Percentiles rank a stretch among this genome's conserved stretches.
These are phyloP conservation scores for Wickerhamomyces alni DNA, from an alignment of 805 yeast genomes.

Conservation along the genomic window DNA sequence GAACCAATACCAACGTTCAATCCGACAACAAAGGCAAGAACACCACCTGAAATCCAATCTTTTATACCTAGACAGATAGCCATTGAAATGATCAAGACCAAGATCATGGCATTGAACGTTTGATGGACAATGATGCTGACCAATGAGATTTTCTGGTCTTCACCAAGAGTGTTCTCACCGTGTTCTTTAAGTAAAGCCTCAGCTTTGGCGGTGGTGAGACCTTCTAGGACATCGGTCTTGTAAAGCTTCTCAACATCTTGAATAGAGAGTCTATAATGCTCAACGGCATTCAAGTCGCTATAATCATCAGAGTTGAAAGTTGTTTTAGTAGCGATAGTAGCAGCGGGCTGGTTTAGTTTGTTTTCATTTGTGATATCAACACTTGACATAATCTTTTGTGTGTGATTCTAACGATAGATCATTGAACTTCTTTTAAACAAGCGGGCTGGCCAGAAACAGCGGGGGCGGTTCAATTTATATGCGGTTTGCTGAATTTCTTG, in stretches of 20 bases:
- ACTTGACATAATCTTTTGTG: neutral
- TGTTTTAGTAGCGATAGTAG: slow-evolving; percentile 9
- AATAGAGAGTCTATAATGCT: slow-evolving; percentile 24
- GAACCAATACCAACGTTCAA: slow-evolving; percentile 65
- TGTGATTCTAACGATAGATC: neutral
- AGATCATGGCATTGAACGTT: slow-evolving; percentile 70
- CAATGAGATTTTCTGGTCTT: slow-evolving; percentile 48
- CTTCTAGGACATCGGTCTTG: slow-evolving; percentile 39
- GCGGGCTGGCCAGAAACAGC: too few relatives aligned
- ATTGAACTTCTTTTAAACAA: too few relatives aligned
- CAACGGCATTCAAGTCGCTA: slow-evolving; percentile 12
- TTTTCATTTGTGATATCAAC: slow-evolving; percentile 6
- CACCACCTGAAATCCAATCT: slow-evolving; percentile 83
- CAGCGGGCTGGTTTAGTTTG: slow-evolving; percentile 10
- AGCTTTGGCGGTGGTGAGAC: slow-evolving; percentile 37
- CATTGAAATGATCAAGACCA: slow-evolving; percentile 66
- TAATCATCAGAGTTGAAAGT: slow-evolving; percentile 8
- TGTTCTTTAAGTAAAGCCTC: slow-evolving; percentile 24
- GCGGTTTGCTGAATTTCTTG: neutral
- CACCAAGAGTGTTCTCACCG: slow-evolving; percentile 61
- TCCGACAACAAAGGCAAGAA: slow-evolving; percentile 59
- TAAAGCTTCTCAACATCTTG: slow-evolving; percentile 32
- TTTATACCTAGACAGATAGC: slow-evolving; percentile 63
- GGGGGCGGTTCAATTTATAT: too few relatives aligned
- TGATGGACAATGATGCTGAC: slow-evolving; percentile 56